phyloP scores from a whole-genome alignment of 371 early-diverging fungal genomes.

The Coemansia sp. region DNA sequence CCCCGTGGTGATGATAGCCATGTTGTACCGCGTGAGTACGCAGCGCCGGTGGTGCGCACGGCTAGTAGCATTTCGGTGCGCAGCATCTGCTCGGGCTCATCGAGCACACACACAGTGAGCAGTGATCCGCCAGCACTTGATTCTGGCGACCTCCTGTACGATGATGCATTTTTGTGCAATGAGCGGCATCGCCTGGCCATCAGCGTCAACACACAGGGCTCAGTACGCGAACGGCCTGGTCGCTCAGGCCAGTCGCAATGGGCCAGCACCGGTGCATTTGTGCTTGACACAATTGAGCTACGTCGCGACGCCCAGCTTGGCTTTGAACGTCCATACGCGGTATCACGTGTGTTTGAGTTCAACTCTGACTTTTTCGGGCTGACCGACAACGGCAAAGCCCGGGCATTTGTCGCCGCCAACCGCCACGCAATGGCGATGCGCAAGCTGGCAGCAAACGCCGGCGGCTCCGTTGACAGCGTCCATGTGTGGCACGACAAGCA shows the following conservation, averaged over 20 bases:
- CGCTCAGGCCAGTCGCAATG: constrained; percentile 33
- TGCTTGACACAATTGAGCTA: constrained; percentile 15
- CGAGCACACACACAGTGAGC: neutral
- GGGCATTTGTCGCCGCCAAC: constrained; percentile 20
- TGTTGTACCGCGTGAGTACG: constrained; percentile 18
- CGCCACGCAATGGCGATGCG: constrained; percentile 27
- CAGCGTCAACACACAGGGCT: constrained; percentile 8
- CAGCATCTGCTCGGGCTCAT: constrained; percentile 39
- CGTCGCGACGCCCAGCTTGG: constrained; percentile 23
- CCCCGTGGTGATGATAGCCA: constrained; percentile 4
- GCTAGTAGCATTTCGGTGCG: constrained; percentile 47
- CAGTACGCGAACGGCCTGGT: constrained; percentile 15
- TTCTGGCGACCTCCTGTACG: constrained; percentile 31
- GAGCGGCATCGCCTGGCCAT: constrained; percentile 41
- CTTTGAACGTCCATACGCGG: constrained; percentile 21
- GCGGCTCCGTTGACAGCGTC: constrained; percentile 34
- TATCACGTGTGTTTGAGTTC: constrained; percentile 33
- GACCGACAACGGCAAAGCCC: constrained; percentile 33
- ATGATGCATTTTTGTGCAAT: constrained; percentile 42
- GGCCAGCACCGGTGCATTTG: constrained; percentile 32
- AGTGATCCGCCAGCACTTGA: neutral
- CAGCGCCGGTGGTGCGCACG: constrained; percentile 32
- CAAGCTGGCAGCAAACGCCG: constrained; percentile 16
- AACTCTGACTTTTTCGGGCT: constrained; percentile 42
- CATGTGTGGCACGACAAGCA: constrained; percentile 50